A percentile compares a stretch with the other conserved stretches of the same genome.
These are phyloP conservation scores for Hyphodiscus hymeniophilus DNA, from an alignment of 495 filamentous ascomycete species.

Conservation along the genomic window DNA sequence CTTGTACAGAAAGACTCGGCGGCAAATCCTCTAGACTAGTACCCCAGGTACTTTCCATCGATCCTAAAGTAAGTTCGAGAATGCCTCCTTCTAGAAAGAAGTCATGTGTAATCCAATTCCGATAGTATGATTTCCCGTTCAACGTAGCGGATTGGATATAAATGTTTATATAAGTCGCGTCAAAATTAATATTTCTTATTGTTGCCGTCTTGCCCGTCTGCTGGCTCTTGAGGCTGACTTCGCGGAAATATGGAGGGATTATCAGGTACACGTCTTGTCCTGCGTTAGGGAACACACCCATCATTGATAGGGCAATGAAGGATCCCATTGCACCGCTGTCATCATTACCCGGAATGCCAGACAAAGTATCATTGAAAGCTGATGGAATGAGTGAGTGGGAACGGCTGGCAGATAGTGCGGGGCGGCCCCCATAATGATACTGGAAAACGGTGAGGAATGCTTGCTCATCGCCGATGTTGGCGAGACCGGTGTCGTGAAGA, in stretches of 20 bases:
- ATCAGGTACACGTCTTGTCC: slow-evolving; percentile 71
- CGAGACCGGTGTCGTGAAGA: slow-evolving; percentile 54
- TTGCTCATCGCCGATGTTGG: slow-evolving; percentile 65
- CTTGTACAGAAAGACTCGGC: no score
- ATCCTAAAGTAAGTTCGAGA: slow-evolving; percentile 56
- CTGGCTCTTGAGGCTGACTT: slow-evolving; percentile 51
- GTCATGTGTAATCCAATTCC: slow-evolving; percentile 64
- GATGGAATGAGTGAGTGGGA: slow-evolving; percentile 58
- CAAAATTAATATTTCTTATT: slow-evolving; percentile 51
- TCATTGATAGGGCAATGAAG: slow-evolving; percentile 60
- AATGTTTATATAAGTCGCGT: slow-evolving; percentile 48
- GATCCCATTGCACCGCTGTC: slow-evolving; percentile 65
- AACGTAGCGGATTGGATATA: slow-evolving; percentile 64
- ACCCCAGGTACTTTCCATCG: slow-evolving; percentile 60
- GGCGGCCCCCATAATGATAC: slow-evolving; percentile 62
- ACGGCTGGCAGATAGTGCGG: slow-evolving; percentile 50
- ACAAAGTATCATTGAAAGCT: slow-evolving; percentile 49
- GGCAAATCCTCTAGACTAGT: slow-evolving; percentile 56
- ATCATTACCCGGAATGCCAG: slow-evolving; percentile 62
- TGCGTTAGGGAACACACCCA: slow-evolving; percentile 64
- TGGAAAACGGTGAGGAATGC: slow-evolving; percentile 60
- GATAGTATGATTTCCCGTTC: slow-evolving; percentile 51
- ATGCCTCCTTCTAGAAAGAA: slow-evolving; percentile 63
- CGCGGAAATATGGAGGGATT: slow-evolving; percentile 54
- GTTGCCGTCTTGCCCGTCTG: slow-evolving; percentile 53